Percentiles rank a stretch among this genome's conserved stretches.
These are phyloP conservation scores for Paecilomyces variotii DNA, from an alignment of 2,329 filamentous ascomycete genomes.

Conservation along the genomic window DNA sequence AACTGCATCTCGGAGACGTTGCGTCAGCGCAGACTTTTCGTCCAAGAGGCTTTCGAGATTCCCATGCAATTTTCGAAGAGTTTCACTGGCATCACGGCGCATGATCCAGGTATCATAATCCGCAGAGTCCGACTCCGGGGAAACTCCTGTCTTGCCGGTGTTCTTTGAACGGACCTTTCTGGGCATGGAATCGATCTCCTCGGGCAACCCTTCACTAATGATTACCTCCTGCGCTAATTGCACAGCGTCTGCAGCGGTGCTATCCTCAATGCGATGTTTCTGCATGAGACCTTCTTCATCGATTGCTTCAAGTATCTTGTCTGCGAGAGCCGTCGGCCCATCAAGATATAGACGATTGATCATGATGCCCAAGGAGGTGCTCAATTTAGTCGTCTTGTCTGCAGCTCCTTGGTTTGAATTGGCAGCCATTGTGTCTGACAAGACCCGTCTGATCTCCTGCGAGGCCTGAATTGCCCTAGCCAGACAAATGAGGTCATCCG, in stretches of 20 bases:
- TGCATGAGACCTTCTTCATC: slow-evolving; percentile 86
- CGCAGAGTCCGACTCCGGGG: slow-evolving; percentile 27
- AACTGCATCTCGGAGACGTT: slow-evolving; percentile 55
- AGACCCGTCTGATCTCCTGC: slow-evolving; percentile 48
- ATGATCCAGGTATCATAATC: slow-evolving; percentile 55
- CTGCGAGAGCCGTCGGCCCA: slow-evolving; percentile 60
- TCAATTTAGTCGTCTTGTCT: not conserved
- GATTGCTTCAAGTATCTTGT: slow-evolving; percentile 66
- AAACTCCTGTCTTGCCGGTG: slow-evolving; percentile 15
- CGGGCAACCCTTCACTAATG: slow-evolving; percentile 54
- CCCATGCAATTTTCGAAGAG: slow-evolving; percentile 59
- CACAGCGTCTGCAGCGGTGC: slow-evolving; percentile 61
- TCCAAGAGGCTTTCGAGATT: slow-evolving; percentile 53
- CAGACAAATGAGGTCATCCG: slow-evolving; percentile 80
- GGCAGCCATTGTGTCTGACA: slow-evolving; percentile 17
- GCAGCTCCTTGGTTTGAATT: slow-evolving; percentile 13
- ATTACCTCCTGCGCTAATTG: slow-evolving; percentile 66
- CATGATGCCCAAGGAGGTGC: slow-evolving; percentile 20
- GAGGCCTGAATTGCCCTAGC: slow-evolving; percentile 73
- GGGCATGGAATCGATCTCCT: slow-evolving; percentile 49
- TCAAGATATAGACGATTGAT: slow-evolving; percentile 41
- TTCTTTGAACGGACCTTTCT: slow-evolving; percentile 36
- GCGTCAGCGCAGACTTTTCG: slow-evolving; percentile 55
- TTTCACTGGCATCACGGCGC: slow-evolving; percentile 57
- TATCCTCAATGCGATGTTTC: slow-evolving; percentile 69